Percentiles rank a stretch among this genome's conserved stretches.
Conservation (phyloP, 139 green algal genomes). For the Chlamydomonas eustigma region DNA sequence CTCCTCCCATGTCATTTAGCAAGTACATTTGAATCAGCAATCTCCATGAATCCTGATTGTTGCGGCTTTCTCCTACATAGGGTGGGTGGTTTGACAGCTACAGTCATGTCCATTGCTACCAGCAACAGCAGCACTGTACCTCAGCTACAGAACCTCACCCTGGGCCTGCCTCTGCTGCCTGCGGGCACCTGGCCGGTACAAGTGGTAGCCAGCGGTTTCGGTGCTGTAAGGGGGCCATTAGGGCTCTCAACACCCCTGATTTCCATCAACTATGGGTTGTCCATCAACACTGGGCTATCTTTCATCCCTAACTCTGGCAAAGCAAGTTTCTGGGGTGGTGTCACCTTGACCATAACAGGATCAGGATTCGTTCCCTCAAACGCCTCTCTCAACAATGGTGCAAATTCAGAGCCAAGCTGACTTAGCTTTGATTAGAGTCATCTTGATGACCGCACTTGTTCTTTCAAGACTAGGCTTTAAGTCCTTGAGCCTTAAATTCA, state of each 20-base stretch:
- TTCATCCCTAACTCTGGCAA: too few relatives aligned
- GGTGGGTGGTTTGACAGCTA: background rate
- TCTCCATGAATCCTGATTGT: too few relatives aligned
- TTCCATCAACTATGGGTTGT: too few relatives aligned
- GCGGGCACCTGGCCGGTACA: slow-evolving; percentile 12
- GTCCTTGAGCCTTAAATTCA: too few relatives aligned
- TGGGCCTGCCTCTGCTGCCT: background rate
- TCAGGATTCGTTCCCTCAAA: background rate
- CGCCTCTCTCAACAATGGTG: background rate
- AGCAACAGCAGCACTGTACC: background rate
- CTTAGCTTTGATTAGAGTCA: too few relatives aligned
- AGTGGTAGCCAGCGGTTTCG: slow-evolving; percentile 11
- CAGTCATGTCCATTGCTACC: background rate
- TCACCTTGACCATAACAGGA: background rate
- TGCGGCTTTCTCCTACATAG: too few relatives aligned
- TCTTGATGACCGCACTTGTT: too few relatives aligned
- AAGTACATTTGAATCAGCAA: too few relatives aligned
- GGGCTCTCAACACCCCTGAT: background rate
- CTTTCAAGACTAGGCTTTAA: too few relatives aligned
- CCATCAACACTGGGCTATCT: too few relatives aligned
- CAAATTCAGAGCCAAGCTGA: too few relatives aligned
- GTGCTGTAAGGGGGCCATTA: background rate
- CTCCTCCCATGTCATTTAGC: too few relatives aligned
- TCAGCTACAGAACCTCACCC: background rate
- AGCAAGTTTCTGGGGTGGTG: background rate